Conservation (phyloP, 23 red algal species). For the Pyropia yezoensis region DNA sequence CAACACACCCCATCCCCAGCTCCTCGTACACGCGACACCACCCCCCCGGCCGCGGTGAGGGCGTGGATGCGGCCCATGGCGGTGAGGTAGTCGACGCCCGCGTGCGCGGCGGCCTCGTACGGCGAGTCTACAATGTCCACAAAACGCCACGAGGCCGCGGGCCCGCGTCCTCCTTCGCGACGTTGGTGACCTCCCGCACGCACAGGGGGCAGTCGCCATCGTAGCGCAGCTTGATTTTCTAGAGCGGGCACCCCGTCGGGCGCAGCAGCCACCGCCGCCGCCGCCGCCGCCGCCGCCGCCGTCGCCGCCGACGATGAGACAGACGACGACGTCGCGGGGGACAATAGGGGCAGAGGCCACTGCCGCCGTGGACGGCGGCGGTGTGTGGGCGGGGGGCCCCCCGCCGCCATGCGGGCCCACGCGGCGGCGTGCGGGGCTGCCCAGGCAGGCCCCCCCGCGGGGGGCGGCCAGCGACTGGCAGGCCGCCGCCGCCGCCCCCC, state of each 20-base stretch:
- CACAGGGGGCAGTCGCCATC: slow-evolving; percentile 81
- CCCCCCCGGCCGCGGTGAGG: slow-evolving; percentile 39
- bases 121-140: slow-evolving; percentile 54
- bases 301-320: no score
- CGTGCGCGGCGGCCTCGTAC: slow-evolving; percentile 32
- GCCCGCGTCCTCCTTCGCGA: slow-evolving; percentile 24
- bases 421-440: no score
- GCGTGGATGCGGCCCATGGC: slow-evolving; percentile 82
- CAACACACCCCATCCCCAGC: slow-evolving; percentile 70
- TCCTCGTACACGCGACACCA: slow-evolving; percentile 55
- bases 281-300: no score
- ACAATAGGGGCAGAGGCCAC: no score
- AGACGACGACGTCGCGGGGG: no score
- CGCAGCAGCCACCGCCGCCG: no score
- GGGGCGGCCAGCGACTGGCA: no score
- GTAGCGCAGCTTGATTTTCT: slow-evolving; percentile 39
- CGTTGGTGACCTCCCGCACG: slow-evolving; percentile 43
- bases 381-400: no score
- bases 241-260: background rate
- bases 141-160: slow-evolving; percentile 33
- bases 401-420: no score
- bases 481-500: no score
- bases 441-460: no score
- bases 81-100: slow-evolving; percentile 22
- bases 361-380: no score